A percentile compares a stretch with the other conserved stretches of the same genome.
Evolutionary conservation across 2,329 filamentous ascomycete species (phyloP).

Genomic region (Sporothrix pseudoabietina): DNA sequence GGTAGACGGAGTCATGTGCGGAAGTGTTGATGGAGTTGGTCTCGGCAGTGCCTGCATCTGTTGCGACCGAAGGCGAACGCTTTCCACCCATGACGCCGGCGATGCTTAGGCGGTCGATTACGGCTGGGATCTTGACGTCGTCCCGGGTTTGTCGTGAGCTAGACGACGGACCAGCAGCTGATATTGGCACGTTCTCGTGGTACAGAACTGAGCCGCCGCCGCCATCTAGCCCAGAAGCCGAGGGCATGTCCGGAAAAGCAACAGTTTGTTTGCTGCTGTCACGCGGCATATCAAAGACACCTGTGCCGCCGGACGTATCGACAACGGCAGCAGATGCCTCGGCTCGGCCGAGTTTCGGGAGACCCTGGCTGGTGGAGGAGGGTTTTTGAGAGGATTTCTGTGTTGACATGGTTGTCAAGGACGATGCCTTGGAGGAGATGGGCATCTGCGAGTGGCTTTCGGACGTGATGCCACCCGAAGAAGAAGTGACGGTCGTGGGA

Average conservation of each 20-base stretch:
- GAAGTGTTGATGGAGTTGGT: slow-evolving; percentile 61
- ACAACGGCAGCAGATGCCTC: slow-evolving; percentile 48
- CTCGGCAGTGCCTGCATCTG: slow-evolving; percentile 59
- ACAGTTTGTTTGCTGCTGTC: slow-evolving; percentile 36
- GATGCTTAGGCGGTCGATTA: slow-evolving; percentile 59
- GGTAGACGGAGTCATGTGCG: slow-evolving; percentile 60
- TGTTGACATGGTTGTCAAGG: slow-evolving; percentile 50
- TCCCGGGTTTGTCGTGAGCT: slow-evolving; percentile 37
- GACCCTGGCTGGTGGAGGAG: slow-evolving; percentile 43
- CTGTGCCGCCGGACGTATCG: slow-evolving; percentile 48
- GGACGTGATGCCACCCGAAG: slow-evolving; percentile 42
- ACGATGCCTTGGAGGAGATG: slow-evolving; percentile 52
- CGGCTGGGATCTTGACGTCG: slow-evolving; percentile 49
- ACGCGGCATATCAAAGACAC: slow-evolving; percentile 45
- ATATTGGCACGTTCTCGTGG: slow-evolving; percentile 23
- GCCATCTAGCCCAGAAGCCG: slow-evolving; percentile 49
- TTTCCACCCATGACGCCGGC: slow-evolving; percentile 48
- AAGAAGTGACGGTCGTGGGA: slow-evolving; percentile 44
- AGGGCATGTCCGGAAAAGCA: slow-evolving; percentile 37
- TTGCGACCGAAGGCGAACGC: slow-evolving; percentile 60
- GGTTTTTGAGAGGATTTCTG: slow-evolving; percentile 50
- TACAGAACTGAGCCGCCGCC: slow-evolving; percentile 30
- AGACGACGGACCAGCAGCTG: neutral
- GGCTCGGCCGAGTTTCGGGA: slow-evolving; percentile 49
- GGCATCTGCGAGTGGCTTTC: slow-evolving; percentile 49